Evolutionary conservation across 148 eudicot species (phyloP), one percentile per base, ranked within the genome.

Genomic region (Spergularia bocconei): DNA sequence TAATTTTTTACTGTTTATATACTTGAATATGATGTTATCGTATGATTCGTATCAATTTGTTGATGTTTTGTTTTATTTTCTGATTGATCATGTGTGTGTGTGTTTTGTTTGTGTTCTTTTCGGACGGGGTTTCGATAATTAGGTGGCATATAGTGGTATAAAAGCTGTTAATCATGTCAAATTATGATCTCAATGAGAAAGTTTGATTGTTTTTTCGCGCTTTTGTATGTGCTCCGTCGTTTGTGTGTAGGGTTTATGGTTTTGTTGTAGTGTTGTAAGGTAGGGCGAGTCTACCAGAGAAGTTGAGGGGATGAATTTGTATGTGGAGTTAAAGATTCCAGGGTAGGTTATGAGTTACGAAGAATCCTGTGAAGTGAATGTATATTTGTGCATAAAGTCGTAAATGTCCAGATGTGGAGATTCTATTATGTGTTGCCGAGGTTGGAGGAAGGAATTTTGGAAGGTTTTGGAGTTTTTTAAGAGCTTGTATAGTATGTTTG

Each of bases 251-350:
- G 51, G 21, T 7, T 16, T 16, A 17, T 0, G 21, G 41, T 64
- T 38, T 64, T 39, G 68, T 7, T 16, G 2, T 64, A 64, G 68
- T 67, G 36, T 67, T 7, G 48, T 52, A 41, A 4, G 9, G 11
- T 14, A 12, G 41, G 17, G 13, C 21, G 6, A 21, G 6, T 38
- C 36, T 10, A 5, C 41, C 3, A 20, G 13, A 29, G 23, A 48
- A n/a, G 23, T 23, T 21, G 54, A 13, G 70, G 70, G 48, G 55
- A 11, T 44, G 54, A 44, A 0, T 2, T 5, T 44, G 48, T 44
- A 44, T 21, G 54, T 21, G 70, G 70, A 67, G 70, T 8, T 44
- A 54, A 47, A 47, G 55, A 29, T 29, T 67, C 53, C n/a, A 67
- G 55, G 55, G 1, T 41, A 17, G 69, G 25, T 62, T 25, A 29